These are phyloP conservation scores for Lipomyces anomalus DNA, from an alignment of 805 yeast genomes.

Conservation along the genomic window DNA sequence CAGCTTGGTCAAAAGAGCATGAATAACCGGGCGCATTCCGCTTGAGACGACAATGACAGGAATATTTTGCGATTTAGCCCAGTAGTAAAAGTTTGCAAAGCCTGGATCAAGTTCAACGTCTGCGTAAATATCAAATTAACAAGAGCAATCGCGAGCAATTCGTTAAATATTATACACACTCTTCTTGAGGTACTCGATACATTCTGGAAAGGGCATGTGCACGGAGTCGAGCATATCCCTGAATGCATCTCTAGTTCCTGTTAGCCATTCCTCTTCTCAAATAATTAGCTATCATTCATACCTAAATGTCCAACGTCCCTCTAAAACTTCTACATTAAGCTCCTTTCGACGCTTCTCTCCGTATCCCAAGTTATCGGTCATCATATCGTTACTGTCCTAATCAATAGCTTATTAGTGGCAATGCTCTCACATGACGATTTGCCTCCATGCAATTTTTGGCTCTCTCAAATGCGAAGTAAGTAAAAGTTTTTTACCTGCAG, in stretches of 20 bases:
- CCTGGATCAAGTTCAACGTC: slow-evolving; percentile 83
- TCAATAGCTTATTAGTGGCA: background rate
- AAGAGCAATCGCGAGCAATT: background rate
- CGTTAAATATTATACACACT: no score
- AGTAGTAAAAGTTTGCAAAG: slow-evolving; percentile 70
- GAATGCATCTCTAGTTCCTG: slow-evolving; percentile 66
- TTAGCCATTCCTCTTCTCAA: background rate
- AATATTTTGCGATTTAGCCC: slow-evolving; percentile 65
- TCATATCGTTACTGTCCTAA: slow-evolving; percentile 78
- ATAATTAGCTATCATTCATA: slow-evolving; percentile 1
- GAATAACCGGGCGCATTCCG: slow-evolving; percentile 91
- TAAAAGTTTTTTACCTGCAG: slow-evolving; percentile 44
- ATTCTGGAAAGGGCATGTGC: slow-evolving; percentile 68
- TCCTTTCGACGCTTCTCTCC: slow-evolving; percentile 62
- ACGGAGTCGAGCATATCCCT: slow-evolving; percentile 76
- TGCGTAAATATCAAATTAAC: background rate
- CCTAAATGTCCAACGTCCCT: slow-evolving; percentile 55
- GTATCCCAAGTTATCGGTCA: slow-evolving; percentile 85
- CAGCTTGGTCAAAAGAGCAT: slow-evolving; percentile 63
- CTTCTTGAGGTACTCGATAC: slow-evolving; percentile 60
- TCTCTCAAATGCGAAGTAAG: background rate
- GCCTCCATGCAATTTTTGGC: background rate
- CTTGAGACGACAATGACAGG: slow-evolving; percentile 85
- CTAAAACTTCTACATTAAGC: slow-evolving; percentile 66
- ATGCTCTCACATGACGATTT: background rate